A percentile compares a stretch with the other conserved stretches of the same genome.
phyloP scores from a whole-genome alignment of 1,284 basidiomycete genomes.

The Pterula multifida region DNA sequence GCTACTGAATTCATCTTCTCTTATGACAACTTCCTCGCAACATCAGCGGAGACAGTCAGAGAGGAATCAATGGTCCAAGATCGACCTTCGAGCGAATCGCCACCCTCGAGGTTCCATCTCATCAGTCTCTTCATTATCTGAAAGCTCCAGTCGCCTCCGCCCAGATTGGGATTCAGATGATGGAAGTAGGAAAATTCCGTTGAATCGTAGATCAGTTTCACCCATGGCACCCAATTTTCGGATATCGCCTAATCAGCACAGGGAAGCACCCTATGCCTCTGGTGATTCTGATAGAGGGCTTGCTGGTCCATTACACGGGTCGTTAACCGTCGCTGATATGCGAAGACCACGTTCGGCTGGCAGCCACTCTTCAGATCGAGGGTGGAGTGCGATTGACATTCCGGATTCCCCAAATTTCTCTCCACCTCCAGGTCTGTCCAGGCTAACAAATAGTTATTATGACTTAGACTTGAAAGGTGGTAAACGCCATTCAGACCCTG shows the following conservation, averaged over 20 bases:
- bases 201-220: slow-evolving; percentile 57
- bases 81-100: slow-evolving; percentile 26
- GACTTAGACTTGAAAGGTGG: neutral
- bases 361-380: slow-evolving; percentile 12
- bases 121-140: slow-evolving; percentile 49
- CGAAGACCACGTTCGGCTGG: neutral
- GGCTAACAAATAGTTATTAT: neutral
- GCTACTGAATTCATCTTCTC: slow-evolving; percentile 34
- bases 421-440: slow-evolving; percentile 21
- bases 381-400: slow-evolving; percentile 21
- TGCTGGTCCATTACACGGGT: neutral
- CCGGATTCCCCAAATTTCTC: slow-evolving; percentile 29
- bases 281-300: slow-evolving; percentile 8
- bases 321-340: neutral
- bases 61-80: slow-evolving; percentile 34
- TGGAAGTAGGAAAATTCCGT: slow-evolving; percentile 41
- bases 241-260: slow-evolving; percentile 12
- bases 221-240: slow-evolving; percentile 55
- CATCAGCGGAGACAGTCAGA: slow-evolving; percentile 7
- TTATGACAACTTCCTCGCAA: slow-evolving; percentile 22
- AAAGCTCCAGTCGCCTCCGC: slow-evolving; percentile 25
- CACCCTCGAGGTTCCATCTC: slow-evolving; percentile 44
- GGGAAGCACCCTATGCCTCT: slow-evolving; percentile 6
- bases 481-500: slow-evolving; percentile 13
- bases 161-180: slow-evolving; percentile 47